A percentile compares a stretch with the other conserved stretches of the same genome.
phyloP scores from a whole-genome alignment of 116 monocot genomes.

The Trichopus zeylanicus region DNA sequence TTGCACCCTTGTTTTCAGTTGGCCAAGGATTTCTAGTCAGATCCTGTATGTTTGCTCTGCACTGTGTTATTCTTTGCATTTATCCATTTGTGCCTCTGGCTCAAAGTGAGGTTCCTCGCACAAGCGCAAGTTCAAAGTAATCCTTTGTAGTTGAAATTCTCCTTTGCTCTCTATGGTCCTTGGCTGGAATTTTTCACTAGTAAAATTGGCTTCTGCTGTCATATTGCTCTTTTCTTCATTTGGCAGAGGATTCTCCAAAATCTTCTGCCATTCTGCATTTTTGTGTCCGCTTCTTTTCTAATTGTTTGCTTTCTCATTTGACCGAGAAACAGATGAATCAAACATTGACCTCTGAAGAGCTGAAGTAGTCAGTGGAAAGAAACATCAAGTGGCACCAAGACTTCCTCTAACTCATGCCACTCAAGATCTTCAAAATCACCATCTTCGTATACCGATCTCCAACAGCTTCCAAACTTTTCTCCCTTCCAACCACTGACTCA shows the following conservation, averaged over 20 bases:
- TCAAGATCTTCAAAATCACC: conserved; percentile 70
- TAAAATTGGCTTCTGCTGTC: neutral
- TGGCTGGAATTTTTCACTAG: neutral
- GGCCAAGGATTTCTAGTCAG: neutral
- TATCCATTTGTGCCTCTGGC: too few species aligned
- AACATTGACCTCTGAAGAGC: conserved; percentile 20
- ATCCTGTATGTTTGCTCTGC: neutral
- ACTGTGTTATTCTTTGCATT: neutral
- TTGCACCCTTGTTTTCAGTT: neutral
- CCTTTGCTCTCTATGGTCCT: neutral
- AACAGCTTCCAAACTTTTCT: conserved; percentile 59
- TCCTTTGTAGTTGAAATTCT: neutral
- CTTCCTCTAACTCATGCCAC: conserved; percentile 60
- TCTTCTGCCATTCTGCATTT: conserved; percentile 10
- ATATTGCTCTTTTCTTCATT: neutral
- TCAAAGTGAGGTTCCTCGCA: too few species aligned
- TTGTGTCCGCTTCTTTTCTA: conserved; percentile 12
- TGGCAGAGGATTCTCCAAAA: neutral
- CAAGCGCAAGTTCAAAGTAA: neutral
- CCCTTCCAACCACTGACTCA: conserved; percentile 70
- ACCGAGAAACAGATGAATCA: conserved; percentile 1
- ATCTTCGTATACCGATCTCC: conserved; percentile 73
- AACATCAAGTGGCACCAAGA: conserved; percentile 57
- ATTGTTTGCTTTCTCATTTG: conserved; percentile 7
- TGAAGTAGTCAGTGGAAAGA: conserved; percentile 46